Base-by-base conservation (phyloP, 2,329 filamentous ascomycete species). In the Didymella glomerata region DNA sequence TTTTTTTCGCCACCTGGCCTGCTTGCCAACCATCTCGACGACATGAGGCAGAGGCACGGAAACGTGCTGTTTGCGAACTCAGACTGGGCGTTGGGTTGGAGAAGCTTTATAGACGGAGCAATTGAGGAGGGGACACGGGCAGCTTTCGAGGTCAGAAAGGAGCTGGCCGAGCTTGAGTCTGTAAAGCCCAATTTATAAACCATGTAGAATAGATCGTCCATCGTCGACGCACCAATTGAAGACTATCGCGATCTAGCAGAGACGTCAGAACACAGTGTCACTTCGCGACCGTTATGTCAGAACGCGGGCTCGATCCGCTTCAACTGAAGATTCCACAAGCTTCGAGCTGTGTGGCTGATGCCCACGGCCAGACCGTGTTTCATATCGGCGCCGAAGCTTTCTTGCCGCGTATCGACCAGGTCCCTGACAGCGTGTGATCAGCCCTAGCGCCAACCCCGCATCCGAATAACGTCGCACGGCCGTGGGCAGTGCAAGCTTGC, bases 21-120 rank as follows among this genome's bases (percentile, higher is more conserved):
- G 5, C 47, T 81, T 5, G 69, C 72, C 0, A 73, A 68, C 1
- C 77, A 82, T 52, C 68, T 82, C 0, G 70, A 77, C 0, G 76
- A 76, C n/a, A 72, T 83, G 64, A 66, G 80, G 36, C 70, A 69
- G 1, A 70, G 75, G 1, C 79, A 82, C 38, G 80, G 79, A 0
- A 80, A 81, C 34, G 65, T 83, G 4, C 61, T 81, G 4, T 84
- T 84, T 72, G 80, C 80, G 0, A 81, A 76, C 51, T 79, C 80
- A 0, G 82, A 84, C 46, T 83, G 81, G 81, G 81, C 81, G 2
- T 62, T 80, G 8, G 81, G 81, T 0, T 83, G 82, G 82, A 71
- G 82, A 0, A 79, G 81, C 22, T 83, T 83, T 38, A 82, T 83
- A 13, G 82, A 84, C 60, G 82, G 81, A 0, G 82, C 81, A 0